These are phyloP conservation scores for Cladophialophora immunda DNA, from an alignment of 2,329 filamentous ascomycete species.

Conservation along the genomic window DNA sequence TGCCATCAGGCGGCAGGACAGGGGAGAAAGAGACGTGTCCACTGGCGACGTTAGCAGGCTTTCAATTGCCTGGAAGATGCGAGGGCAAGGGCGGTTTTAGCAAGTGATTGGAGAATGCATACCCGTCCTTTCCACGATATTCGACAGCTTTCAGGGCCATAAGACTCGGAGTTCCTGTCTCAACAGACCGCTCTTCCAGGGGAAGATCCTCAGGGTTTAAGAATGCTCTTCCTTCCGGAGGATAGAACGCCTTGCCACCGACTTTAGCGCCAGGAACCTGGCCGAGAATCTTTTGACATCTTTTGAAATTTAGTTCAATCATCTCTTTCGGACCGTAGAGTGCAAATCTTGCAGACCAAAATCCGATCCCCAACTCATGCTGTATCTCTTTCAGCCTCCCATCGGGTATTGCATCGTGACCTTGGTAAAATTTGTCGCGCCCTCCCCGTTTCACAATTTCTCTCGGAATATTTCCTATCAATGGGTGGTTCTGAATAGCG, in stretches of 20 bases:
- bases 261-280: slow-evolving; percentile 51
- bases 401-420: neutral
- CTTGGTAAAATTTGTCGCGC: neutral
- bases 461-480: neutral
- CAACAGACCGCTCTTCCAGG: neutral
- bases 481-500: neutral
- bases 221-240: slow-evolving; percentile 25
- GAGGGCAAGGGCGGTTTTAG: neutral
- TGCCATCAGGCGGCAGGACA: slow-evolving; percentile 59
- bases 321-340: neutral
- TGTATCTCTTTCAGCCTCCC: neutral
- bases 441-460: neutral
- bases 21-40: slow-evolving; percentile 62
- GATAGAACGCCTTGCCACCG: neutral
- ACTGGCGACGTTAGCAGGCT: slow-evolving; percentile 45
- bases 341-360: neutral
- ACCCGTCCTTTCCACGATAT: neutral
- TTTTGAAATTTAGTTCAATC: neutral
- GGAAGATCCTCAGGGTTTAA: neutral
- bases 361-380: neutral
- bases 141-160: slow-evolving; percentile 60
- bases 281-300: neutral
- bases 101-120: neutral
- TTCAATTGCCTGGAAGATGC: neutral
- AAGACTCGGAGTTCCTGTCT: slow-evolving; percentile 46